Evolutionary conservation across 768 basidiomycete species (phyloP).

Genomic region (Thelephora aurantiotincta): DNA sequence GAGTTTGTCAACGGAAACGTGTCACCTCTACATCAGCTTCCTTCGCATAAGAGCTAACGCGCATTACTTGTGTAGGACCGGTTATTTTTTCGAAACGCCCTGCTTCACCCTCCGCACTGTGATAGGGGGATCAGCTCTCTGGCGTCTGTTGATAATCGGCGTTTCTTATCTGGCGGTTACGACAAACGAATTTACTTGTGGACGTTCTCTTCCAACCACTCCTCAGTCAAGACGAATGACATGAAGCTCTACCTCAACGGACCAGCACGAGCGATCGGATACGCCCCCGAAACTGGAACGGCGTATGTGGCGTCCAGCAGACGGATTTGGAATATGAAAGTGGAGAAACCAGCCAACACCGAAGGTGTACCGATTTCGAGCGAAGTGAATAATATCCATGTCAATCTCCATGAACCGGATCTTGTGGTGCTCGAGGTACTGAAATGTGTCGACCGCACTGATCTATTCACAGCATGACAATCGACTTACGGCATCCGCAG

Average conservation of each 20-base stretch:
- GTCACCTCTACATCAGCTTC: too few species aligned
- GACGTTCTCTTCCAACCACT: constrained; percentile 14
- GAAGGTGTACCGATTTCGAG: constrained; percentile 22
- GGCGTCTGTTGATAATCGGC: constrained; percentile 21
- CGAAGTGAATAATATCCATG: constrained; percentile 29
- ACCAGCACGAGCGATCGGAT: constrained; percentile 25
- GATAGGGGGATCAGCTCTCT: constrained; percentile 28
- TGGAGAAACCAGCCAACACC: constrained; percentile 21
- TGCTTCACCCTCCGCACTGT: constrained; percentile 10
- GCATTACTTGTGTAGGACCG: too few species aligned
- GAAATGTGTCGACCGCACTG: constrained; percentile 12
- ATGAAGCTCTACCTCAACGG: constrained; percentile 17
- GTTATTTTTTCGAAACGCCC: too few species aligned
- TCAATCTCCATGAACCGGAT: constrained; percentile 19
- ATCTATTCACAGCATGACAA: constrained; percentile 6
- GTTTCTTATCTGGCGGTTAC: constrained; percentile 35
- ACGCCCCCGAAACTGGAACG: constrained; percentile 2
- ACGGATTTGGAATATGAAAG: constrained; percentile 20
- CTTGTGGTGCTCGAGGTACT: constrained; percentile 35
- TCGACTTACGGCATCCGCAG: constrained; percentile 15
- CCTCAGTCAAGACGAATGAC: constrained; percentile 13
- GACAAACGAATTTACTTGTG: constrained; percentile 31
- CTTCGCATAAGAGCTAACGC: too few species aligned
- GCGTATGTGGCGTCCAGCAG: background rate
- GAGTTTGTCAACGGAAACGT: too few species aligned